These are phyloP conservation scores for Sporothrix protearum DNA, from an alignment of 2,329 filamentous ascomycete species.

Conservation along the genomic window DNA sequence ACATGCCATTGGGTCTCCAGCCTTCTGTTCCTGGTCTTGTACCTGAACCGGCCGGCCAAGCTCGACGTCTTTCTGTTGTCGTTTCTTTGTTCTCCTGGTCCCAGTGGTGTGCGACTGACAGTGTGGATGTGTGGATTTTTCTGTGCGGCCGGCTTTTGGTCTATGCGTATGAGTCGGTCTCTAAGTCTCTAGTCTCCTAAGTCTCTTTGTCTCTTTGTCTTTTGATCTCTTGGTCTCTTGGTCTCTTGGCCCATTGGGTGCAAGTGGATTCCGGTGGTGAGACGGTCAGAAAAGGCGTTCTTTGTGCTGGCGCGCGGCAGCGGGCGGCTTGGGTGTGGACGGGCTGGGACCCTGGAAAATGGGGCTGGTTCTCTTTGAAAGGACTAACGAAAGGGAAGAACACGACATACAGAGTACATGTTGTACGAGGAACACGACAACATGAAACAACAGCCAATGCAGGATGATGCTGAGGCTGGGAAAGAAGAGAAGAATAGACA, in stretches of 20 bases:
- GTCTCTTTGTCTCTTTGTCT: too few species aligned
- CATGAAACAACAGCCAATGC: neutral
- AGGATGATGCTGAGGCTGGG: neutral
- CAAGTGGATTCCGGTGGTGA: neutral
- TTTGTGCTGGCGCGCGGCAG: conserved; percentile 21
- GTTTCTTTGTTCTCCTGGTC: neutral
- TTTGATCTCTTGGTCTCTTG: neutral
- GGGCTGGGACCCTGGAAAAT: conserved; percentile 1
- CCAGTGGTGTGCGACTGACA: neutral
- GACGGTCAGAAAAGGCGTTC: neutral
- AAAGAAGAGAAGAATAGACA: neutral
- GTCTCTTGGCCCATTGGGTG: neutral
- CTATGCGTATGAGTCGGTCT: too few species aligned
- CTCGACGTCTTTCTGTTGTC: neutral
- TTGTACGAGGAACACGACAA: neutral
- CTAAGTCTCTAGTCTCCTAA: too few species aligned
- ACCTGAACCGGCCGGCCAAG: neutral
- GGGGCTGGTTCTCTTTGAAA: neutral
- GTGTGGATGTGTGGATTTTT: neutral
- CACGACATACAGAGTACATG: too few species aligned
- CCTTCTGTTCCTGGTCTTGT: conserved; percentile 8
- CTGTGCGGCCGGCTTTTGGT: neutral
- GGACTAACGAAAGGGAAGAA: neutral
- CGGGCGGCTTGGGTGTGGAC: conserved; percentile 11
- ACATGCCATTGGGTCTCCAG: neutral